Evolutionary conservation across 768 basidiomycete species (phyloP).

Genomic region (Tricholoma hemisulphureum): DNA sequence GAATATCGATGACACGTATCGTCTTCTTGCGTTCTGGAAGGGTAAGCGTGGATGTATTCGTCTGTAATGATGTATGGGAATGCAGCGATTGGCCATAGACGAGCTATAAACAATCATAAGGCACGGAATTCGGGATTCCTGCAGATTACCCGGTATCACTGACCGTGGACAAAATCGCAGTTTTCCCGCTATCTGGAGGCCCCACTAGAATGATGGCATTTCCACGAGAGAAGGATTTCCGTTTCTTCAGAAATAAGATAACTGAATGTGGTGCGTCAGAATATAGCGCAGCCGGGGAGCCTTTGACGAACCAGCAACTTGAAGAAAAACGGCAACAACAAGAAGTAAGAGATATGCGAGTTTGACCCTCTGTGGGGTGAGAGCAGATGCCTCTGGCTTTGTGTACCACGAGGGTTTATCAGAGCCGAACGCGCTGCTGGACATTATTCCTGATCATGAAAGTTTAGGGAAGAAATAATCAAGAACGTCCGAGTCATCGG

Average conservation of each 20-base stretch:
- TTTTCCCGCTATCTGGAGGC: conserved; percentile 77
- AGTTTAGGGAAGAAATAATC: neutral
- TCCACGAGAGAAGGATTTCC: conserved; percentile 47
- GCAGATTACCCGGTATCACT: conserved; percentile 3
- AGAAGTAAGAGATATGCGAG: conserved; percentile 11
- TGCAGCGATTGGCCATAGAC: conserved; percentile 60
- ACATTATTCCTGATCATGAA: neutral
- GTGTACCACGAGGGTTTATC: neutral
- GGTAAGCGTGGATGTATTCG: conserved; percentile 52
- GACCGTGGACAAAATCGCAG: too few species aligned
- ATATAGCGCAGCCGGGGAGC: neutral
- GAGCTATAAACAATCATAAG: conserved; percentile 43
- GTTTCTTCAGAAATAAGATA: conserved; percentile 42
- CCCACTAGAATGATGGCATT: conserved; percentile 76
- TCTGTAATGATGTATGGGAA: conserved; percentile 77
- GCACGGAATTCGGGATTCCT: neutral
- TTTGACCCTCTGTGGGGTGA: neutral
- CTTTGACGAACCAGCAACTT: conserved; percentile 9
- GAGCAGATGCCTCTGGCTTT: neutral
- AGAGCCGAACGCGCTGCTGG: neutral
- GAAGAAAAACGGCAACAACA: conserved; percentile 6
- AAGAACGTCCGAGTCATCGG: neutral
- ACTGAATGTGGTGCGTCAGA: conserved; percentile 29
- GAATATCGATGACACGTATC: conserved; percentile 67
- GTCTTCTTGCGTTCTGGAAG: conserved; percentile 43